Percentiles rank a stretch among this genome's conserved stretches.
Evolutionary conservation across 495 filamentous ascomycete genomes (phyloP).

Genomic region (Astrocystis sublimbata): DNA sequence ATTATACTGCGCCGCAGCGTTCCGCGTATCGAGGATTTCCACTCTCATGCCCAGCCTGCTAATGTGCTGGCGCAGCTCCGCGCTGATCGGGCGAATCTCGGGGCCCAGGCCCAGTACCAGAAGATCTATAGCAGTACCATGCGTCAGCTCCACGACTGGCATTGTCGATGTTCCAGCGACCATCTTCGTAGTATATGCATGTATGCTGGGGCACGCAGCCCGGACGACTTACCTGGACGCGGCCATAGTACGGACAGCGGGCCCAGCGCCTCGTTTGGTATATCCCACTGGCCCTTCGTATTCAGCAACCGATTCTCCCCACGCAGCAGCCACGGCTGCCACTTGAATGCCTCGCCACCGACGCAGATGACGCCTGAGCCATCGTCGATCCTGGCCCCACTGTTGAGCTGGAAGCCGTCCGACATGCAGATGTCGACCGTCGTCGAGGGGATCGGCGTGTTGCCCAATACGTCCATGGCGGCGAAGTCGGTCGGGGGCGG

Average conservation of each 20-base stretch:
- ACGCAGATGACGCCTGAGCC: constrained; percentile 74
- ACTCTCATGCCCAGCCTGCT: constrained; percentile 78
- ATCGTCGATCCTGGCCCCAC: constrained; percentile 63
- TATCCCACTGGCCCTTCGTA: constrained; percentile 77
- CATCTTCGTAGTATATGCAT: too few relatives aligned
- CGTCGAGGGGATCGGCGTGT: constrained; percentile 72
- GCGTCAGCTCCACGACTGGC: constrained; percentile 7
- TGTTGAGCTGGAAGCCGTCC: constrained; percentile 82
- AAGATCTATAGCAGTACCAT: constrained; percentile 60
- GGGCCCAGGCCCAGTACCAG: constrained; percentile 85
- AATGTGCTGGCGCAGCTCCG: constrained; percentile 68
- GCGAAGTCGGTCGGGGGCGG: constrained; percentile 67
- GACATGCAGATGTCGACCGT: constrained; percentile 74
- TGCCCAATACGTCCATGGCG: constrained; percentile 75
- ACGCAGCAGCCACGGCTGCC: constrained; percentile 71
- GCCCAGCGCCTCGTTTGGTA: constrained; percentile 70
- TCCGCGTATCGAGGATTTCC: constrained; percentile 89
- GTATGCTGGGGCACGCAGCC: not conserved
- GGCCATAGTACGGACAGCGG: constrained; percentile 81
- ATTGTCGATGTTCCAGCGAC: not conserved
- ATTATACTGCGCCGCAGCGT: constrained; percentile 91
- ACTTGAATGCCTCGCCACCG: constrained; percentile 81
- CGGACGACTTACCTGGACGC: constrained; percentile 72
- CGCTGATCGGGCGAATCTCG: constrained; percentile 71
- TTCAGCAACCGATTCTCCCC: constrained; percentile 60